Conservation (phyloP, 345 rosid species). For the Lepidium africanum region DNA sequence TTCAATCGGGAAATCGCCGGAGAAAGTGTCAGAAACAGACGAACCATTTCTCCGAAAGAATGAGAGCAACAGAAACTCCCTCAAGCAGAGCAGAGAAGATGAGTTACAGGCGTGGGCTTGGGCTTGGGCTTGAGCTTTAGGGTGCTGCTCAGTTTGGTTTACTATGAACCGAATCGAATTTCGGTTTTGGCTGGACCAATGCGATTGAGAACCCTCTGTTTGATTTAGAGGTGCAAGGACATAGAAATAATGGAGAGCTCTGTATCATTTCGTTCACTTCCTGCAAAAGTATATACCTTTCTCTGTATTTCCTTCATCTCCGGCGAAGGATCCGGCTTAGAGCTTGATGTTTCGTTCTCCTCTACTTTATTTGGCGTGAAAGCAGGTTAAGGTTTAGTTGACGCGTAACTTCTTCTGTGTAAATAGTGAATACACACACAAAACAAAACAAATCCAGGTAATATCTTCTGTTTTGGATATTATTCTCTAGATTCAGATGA, state of each 20-base stretch:
- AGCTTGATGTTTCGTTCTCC: conserved; percentile 5
- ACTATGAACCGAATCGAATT: neutral
- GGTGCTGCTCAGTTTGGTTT: neutral
- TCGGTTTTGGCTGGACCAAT: neutral
- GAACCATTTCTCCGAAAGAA: conserved; percentile 18
- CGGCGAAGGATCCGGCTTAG: conserved; percentile 18
- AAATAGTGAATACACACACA: neutral
- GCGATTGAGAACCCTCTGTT: neutral
- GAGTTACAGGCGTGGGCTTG: neutral
- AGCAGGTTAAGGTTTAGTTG: conserved; percentile 4
- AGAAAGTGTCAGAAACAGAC: conserved; percentile 11
- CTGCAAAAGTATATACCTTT: conserved; percentile 3
- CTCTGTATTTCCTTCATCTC: neutral
- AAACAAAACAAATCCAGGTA: conserved; percentile 12
- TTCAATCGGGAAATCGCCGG: conserved; percentile 22
- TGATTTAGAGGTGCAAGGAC: neutral
- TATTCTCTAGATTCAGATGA: conserved; percentile 5
- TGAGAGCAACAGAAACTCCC: neutral
- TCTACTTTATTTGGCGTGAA: conserved; percentile 17
- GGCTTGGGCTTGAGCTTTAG: neutral
- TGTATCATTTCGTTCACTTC: conserved; percentile 8
- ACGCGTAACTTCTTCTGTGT: neutral
- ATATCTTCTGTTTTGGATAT: conserved; percentile 5
- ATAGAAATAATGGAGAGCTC: conserved; percentile 2
- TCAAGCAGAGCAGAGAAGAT: neutral